Conservation (phyloP, 2,329 filamentous ascomycete genomes). For the Ascocoryne sarcoides region DNA sequence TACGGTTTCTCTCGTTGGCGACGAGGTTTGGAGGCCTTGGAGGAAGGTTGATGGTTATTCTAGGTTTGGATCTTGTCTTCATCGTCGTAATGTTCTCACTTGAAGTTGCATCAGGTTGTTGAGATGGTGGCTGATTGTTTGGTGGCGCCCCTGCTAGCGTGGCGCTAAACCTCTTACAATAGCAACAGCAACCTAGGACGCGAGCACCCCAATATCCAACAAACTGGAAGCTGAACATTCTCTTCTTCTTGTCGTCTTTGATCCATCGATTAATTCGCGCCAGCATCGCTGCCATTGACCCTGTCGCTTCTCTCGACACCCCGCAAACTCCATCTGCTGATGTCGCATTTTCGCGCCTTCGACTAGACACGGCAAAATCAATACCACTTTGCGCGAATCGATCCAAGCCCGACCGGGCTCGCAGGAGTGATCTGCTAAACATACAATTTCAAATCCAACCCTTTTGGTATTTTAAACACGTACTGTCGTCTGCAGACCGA, state of each 20-base stretch:
- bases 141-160: background rate
- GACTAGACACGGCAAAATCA: background rate
- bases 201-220: background rate
- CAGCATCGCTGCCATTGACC: background rate
- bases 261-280: background rate
- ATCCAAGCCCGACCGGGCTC: no score
- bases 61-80: no score
- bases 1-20: background rate
- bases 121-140: background rate
- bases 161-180: background rate
- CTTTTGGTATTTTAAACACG: no score
- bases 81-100: no score
- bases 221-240: background rate
- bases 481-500: no score
- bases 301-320: background rate
- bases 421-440: no score
- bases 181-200: background rate
- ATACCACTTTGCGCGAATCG: conserved; percentile 1
- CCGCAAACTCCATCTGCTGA: background rate
- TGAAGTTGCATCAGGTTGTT: no score
- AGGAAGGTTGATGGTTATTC: no score
- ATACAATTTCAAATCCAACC: no score
- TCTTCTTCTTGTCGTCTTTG: background rate
- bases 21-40: background rate
- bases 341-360: background rate